Conservation (phyloP, 2,329 filamentous ascomycete species). For the Daldinia sp. region DNA sequence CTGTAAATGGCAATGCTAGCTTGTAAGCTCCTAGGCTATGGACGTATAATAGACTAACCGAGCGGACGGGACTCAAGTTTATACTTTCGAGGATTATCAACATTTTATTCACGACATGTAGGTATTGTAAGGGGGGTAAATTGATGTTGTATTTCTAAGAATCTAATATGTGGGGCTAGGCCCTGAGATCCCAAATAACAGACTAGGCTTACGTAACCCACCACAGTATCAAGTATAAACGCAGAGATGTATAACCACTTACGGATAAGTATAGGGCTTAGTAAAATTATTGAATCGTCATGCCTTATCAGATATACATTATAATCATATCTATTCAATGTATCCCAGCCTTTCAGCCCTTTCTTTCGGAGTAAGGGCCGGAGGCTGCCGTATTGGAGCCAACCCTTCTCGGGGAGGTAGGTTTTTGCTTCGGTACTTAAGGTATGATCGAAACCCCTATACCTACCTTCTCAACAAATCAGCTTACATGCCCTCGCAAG, state of each 20-base stretch:
- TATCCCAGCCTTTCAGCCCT: background rate
- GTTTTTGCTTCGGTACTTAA: background rate
- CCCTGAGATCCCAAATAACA: too few relatives aligned
- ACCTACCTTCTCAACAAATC: background rate
- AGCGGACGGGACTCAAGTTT: background rate
- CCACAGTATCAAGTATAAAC: background rate
- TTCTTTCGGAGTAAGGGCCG: background rate
- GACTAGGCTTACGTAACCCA: too few relatives aligned
- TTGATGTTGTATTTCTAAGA: too few relatives aligned
- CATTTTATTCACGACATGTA: background rate
- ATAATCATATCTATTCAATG: background rate
- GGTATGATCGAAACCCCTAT: background rate
- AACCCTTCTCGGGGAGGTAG: constrained; percentile 2
- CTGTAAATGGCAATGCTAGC: too few relatives aligned
- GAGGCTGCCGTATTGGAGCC: background rate
- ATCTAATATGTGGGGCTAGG: too few relatives aligned
- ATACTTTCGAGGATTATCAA: background rate
- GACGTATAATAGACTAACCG: background rate
- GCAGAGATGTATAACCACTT: background rate
- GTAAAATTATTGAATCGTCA: too few relatives aligned
- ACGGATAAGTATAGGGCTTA: background rate
- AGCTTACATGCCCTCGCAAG: background rate
- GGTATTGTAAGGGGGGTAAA: too few relatives aligned
- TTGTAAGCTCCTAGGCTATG: background rate
- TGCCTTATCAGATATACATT: background rate